Base-by-base conservation (phyloP, 176 grass and related monocot species). In the Triticum monococcum region DNA sequence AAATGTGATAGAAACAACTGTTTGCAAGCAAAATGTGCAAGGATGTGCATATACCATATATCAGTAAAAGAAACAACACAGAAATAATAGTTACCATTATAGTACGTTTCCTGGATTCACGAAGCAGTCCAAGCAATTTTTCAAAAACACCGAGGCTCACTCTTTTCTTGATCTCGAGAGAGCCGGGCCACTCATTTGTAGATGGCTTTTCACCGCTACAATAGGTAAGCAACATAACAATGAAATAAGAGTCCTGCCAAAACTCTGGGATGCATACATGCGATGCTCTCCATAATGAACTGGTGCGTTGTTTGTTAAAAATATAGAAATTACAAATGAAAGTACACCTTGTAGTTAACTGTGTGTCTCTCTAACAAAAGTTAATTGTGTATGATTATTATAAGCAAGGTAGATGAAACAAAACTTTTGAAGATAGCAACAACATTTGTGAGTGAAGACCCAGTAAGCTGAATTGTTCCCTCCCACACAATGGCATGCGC, bases 111-210 rank as follows among this genome's bases (percentile, higher is more conserved):
- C 81, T 85, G 78, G 93, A 93, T 35, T 90, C 68, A 71, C 93
- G 91, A 72, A 95, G 86, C 18, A 95, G 89, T 79, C 88, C 87
- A 30, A 95, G 91, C 68, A 95, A 95, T 50, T 93, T 88, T 76
- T 95, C 63, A 81, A 98, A 89, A 56, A 48, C 88, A 74, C 72
- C 80, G 59, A 98, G 63, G n/a, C 46, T 91, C 32, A 98, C 89
- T 89, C 74, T 92, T 85, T 91, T 89, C 72, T 93, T 98, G 76
- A 98, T 91, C 81, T 98, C 89, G 85, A 95, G 82, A 87, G 88
- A 81, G 86, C 46, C 77, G 31, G 56, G 38, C 89, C 95, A 98
- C 60, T 93, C 88, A 65, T 90, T 93, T 86, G 90, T 90, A 37
- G 89, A 90, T 85, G 89, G 81, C 86, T 90, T 93, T 80, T 98